Evolutionary conservation across 1,284 basidiomycete genomes (phyloP).

Genomic region (Cryptococcus sp.): DNA sequence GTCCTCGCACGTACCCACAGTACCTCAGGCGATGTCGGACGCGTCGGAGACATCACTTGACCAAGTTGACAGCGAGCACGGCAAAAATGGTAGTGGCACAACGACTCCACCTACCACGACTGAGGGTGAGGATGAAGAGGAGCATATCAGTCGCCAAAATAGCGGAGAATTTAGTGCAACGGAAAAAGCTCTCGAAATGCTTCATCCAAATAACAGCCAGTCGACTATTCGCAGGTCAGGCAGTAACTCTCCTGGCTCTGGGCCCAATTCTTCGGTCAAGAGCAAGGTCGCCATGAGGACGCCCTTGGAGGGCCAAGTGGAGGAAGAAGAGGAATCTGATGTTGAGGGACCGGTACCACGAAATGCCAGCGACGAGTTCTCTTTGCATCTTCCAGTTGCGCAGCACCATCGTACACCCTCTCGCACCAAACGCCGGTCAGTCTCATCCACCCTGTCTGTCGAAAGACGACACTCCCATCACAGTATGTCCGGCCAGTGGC

Average conservation of each 20-base stretch:
- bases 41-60: constrained; percentile 44
- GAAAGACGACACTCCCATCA: constrained; percentile 50
- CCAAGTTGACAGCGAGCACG: constrained; percentile 32
- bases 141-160: constrained; percentile 20
- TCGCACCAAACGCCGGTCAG: constrained; percentile 88
- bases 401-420: constrained; percentile 77
- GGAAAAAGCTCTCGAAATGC: constrained; percentile 35
- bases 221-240: constrained; percentile 47
- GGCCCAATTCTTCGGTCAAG: constrained; percentile 9
- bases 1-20: constrained; percentile 7
- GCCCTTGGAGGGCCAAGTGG: constrained; percentile 34
- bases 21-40: constrained; percentile 11
- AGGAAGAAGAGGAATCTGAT: constrained; percentile 43
- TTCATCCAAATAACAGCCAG: constrained; percentile 53
- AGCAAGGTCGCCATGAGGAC: constrained; percentile 19
- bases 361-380: constrained; percentile 36
- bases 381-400: constrained; percentile 46
- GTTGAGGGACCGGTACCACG: constrained; percentile 22
- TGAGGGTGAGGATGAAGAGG: constrained; percentile 39
- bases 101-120: constrained; percentile 49
- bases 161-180: constrained; percentile 45
- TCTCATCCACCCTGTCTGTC: constrained; percentile 70
- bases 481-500: constrained; percentile 36
- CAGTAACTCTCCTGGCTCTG: constrained; percentile 14
- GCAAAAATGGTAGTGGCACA: constrained; percentile 24